Evolutionary conservation across 805 yeast species (phyloP), one percentile per base, ranked within the genome.

Genomic region (Pichia nanzhaoensis): DNA sequence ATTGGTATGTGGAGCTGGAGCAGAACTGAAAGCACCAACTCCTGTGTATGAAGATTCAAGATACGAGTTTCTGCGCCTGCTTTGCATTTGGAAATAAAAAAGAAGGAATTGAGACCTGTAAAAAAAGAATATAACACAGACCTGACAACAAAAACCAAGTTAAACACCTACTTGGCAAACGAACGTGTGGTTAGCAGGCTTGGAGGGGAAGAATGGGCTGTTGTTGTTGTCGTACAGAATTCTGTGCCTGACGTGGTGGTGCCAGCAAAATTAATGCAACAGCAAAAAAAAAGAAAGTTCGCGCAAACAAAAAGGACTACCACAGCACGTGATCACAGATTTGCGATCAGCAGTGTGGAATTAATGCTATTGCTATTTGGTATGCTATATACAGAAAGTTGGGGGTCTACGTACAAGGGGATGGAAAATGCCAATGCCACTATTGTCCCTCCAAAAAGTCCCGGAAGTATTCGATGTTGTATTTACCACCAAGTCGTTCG

Each of bases 401-500:
- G n/a, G n/a, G n/a, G n/a, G n/a, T n/a, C n/a, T n/a, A n/a, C n/a
- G n/a, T 24, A 24, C 10, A 24, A 24, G 10, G 10, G 28, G 10
- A 24, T 24, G 10, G 10, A 7, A 10, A 24, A 24, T 6, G 28
- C 5, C n/a, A 8, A 9, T 30, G 16, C 33, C 16, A 30, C 12
- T 13, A 30, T 14, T 30, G 5, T 14, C 5, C 12, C 12, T 30
- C 30, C 5, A 47, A 24, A 9, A 41, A 17, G 16, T 36, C 34
- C 18, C 44, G 44, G 20, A 51, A 51, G 30, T 46, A 51, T 14
- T 46, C 51, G 24, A 51, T 41, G 33, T 44, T 48, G 37, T 51
- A 50, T 8, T 44, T 49, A 3, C 59, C 59, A 8, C 48, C 48
- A 24, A 56, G 74, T 37, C 77, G 66, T 52, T 82, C 89, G 51